Base-by-base conservation (phyloP, 768 basidiomycete species). In the Phlebiopsis gigantea region DNA sequence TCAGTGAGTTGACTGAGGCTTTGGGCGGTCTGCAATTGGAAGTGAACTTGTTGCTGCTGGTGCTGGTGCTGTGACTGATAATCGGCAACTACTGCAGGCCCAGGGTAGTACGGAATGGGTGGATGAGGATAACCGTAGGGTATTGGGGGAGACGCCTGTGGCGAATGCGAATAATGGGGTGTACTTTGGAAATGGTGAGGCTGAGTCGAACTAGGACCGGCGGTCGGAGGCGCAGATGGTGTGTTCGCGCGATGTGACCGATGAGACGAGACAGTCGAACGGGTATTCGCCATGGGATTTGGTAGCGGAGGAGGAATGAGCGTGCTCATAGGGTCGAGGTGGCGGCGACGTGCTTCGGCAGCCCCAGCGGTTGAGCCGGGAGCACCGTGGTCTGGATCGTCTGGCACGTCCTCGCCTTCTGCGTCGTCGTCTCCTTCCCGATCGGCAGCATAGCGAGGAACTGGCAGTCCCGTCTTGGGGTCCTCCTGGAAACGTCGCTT, bases 401-500 rank as follows among this genome's bases (percentile, higher is more conserved):
- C 50, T 26, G 4, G 34, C 15, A 34, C 21, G 28, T 31, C 31
- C 30, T 47, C 50, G 29, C 42, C 46, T 26, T 49, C 43, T 8
- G 42, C 55, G 4, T 56, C 31, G 2, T 29, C 14, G 4, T 53
- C 25, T 44, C 46, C 5, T 29, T 51, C 10, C 22, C 29, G 9
- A 55, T 50, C 39, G 61, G 57, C 21, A 57, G 61, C 5, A 60
- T 63, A 31, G 55, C 63, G 53, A 60, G 66, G 61, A 3, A 59
- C 58, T 2, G 60, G 62, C 2, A 62, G 46, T 5, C 66, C 63
- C 1, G 66, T 65, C 46, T 63, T 63, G 2, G 66, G 64, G 39
- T 67, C 66, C 24, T 65, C 64, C 24, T 60, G 61, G 46, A 64
- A 67, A 85, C 88, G 77, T 62, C 76, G 75, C 68, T 83, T 83